Evolutionary conservation across 169 alveolate species (phyloP).

Genomic region (Plasmodium fragile): DNA sequence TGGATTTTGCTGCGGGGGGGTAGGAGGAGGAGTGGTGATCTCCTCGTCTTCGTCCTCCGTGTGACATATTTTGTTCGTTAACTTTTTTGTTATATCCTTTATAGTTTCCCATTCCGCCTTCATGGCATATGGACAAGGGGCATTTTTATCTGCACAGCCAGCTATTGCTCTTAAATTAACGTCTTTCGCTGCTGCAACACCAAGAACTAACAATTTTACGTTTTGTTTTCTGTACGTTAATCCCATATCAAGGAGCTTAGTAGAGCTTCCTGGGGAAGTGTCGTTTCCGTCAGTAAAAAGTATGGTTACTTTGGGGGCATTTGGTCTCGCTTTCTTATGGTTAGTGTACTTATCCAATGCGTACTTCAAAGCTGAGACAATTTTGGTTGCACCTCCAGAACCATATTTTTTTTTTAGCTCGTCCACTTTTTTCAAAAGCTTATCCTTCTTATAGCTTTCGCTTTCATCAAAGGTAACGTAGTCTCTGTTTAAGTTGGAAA

Average conservation of each 20-base stretch:
- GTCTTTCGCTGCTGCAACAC: conserved; percentile 45
- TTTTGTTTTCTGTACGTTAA: conserved; percentile 14
- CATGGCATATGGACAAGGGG: conserved; percentile 44
- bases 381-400: conserved; percentile 30
- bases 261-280: background rate
- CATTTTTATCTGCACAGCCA: conserved; percentile 25
- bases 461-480: conserved; percentile 34
- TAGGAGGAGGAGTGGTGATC: background rate
- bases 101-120: conserved; percentile 73
- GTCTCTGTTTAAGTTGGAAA: conserved; percentile 31
- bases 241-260: conserved; percentile 18
- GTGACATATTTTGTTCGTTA: conserved; percentile 64
- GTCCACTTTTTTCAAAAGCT: conserved; percentile 51
- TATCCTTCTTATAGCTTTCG: conserved; percentile 39
- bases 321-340: conserved; percentile 19
- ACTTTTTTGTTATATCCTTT: conserved; percentile 44
- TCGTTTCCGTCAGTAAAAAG: conserved; percentile 69
- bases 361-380: conserved; percentile 40
- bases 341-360: conserved; percentile 40
- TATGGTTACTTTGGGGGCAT: conserved; percentile 74
- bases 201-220: conserved; percentile 62
- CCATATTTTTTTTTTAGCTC: conserved; percentile 32
- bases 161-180: conserved; percentile 44
- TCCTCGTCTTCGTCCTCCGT: conserved; percentile 25
- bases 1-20: conserved; percentile 23